Base-by-base conservation (phyloP, 495 filamentous ascomycete genomes). In the Chaetomium tenue region DNA sequence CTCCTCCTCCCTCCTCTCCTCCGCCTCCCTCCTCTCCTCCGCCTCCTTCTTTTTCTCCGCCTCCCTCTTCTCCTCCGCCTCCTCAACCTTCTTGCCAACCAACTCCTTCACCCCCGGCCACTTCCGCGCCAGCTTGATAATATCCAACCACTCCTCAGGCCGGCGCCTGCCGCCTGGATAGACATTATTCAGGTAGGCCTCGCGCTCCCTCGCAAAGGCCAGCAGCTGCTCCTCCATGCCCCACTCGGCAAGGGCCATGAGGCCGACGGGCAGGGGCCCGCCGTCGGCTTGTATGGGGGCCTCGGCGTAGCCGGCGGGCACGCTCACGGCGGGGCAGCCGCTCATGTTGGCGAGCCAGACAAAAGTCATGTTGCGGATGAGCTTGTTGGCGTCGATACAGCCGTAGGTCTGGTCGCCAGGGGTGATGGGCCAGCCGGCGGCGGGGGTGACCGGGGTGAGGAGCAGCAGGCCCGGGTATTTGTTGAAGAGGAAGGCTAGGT, bases 241-340 rank as follows among this genome's bases (percentile, higher is more conserved):
- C 93, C 93, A 97, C 75, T 96, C 90, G 0, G 83, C 87, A 86
- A 93, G 90, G 3, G 87, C 93, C 90, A 93, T 93, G 61, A 97
- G 62, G n/a, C 91, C 91, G 26, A 97, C 81, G 0, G 93, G 92
- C 39, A 84, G 40, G 51, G 71, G 2, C 28, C 28, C 73, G 1
- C 79, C 80, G 65, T 74, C 70, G 9, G 78, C 79, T 50, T 75
- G 70, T 55, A 80, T 66, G 54, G 84, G 81, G 20, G 82, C 76
- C n/a, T n/a, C n/a, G 12, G 76, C 83, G 76, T 91, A 94, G 0
- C 91, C 93, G 2, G 88, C 89, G 0, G 93, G 93, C 51, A 87
- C 83, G 51, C 70, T 87, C n/a, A 96, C 86, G 11, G 89, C 84
- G 0, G 93, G 93, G 66, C 87, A 88, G 0, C 93, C 93, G 0